Evolutionary conservation across 176 grass and related monocot species (phyloP).

Genomic region (Aegilops sharonensis): DNA sequence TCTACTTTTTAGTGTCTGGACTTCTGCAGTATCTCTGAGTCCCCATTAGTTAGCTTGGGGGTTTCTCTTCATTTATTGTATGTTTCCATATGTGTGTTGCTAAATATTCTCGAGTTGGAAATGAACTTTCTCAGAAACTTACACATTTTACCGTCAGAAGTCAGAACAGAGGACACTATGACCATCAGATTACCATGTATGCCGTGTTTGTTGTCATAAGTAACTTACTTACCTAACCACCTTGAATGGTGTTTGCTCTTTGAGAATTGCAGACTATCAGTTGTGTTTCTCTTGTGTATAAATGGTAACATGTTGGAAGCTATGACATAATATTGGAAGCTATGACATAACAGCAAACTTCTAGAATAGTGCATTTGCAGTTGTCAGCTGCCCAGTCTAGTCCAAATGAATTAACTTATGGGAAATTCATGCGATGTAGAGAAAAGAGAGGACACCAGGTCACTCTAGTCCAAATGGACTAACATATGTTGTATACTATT

Average conservation of each 20-base stretch:
- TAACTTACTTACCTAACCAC: neutral
- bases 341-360: neutral
- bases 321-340: neutral
- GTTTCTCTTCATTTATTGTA: neutral
- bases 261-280: neutral
- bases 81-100: slow-evolving; percentile 7
- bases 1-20: neutral
- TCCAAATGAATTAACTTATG: too few relatives aligned
- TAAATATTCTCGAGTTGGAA: slow-evolving; percentile 21
- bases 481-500: neutral
- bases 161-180: slow-evolving; percentile 6
- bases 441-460: neutral
- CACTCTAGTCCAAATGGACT: too few relatives aligned
- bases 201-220: neutral
- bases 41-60: neutral
- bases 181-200: neutral
- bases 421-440: neutral
- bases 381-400: neutral
- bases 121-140: neutral
- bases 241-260: neutral
- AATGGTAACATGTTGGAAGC: neutral
- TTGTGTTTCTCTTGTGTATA: neutral
- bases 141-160: neutral
- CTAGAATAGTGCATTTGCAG: neutral
- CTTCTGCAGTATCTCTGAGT: neutral